These are phyloP conservation scores for Boletus rubescentipes DNA, from an alignment of 768 basidiomycete genomes.

Conservation along the genomic window DNA sequence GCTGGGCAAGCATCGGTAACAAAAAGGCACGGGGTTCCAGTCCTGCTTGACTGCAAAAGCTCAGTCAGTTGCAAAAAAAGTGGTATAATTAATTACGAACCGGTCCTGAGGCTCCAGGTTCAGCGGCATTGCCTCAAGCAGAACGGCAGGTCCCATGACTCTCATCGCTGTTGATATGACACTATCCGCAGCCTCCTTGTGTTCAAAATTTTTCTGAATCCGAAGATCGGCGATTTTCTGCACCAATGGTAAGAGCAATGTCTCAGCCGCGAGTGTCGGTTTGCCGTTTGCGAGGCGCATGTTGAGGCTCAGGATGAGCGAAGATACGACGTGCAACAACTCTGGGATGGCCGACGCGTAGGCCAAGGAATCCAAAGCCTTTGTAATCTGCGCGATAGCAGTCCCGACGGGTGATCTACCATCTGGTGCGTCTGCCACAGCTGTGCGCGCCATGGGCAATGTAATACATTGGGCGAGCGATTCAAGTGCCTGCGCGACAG, in stretches of 20 bases:
- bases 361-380: constrained; percentile 69
- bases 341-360: constrained; percentile 79
- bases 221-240: constrained; percentile 72
- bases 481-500: constrained; percentile 61
- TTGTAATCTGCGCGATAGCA: constrained; percentile 61
- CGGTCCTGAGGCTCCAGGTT: constrained; percentile 81
- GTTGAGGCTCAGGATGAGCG: constrained; percentile 63
- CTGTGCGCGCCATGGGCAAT: constrained; percentile 53
- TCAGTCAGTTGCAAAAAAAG: constrained; percentile 1
- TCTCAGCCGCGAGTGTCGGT: constrained; percentile 62
- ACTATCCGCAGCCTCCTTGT: constrained; percentile 83
- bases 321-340: constrained; percentile 68
- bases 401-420: constrained; percentile 56
- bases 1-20: constrained; percentile 79
- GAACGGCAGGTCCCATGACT: constrained; percentile 78
- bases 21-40: constrained; percentile 88
- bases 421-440: constrained; percentile 45
- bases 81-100: constrained; percentile 55
- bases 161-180: constrained; percentile 80
- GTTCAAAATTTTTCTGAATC: constrained; percentile 79
- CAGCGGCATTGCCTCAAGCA: constrained; percentile 75
- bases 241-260: constrained; percentile 67
- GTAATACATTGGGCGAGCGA: constrained; percentile 72
- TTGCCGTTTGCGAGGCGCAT: constrained; percentile 42
- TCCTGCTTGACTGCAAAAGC: constrained; percentile 54